Conservation (phyloP, 495 filamentous ascomycete species). For the Astrocystis sublimbata region DNA sequence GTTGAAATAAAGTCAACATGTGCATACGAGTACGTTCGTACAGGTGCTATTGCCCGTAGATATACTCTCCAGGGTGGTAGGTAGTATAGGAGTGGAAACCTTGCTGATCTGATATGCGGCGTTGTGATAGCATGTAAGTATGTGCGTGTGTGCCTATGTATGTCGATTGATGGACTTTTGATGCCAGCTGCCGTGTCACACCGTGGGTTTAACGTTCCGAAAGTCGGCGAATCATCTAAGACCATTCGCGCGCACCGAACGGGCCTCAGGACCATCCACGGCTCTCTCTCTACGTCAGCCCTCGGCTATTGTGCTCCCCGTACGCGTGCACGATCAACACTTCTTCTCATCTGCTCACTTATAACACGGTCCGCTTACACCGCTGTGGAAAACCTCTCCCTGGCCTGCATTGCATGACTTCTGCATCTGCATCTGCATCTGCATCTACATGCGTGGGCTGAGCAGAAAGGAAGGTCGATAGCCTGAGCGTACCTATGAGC, state of each 20-base stretch:
- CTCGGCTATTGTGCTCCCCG: background rate
- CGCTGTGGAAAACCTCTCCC: background rate
- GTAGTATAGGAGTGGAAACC: background rate
- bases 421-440: too few species aligned
- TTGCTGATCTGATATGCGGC: background rate
- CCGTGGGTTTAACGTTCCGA: conserved; percentile 5
- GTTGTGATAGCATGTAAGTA: too few species aligned
- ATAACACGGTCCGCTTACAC: conserved; percentile 9
- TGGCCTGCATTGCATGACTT: conserved; percentile 1
- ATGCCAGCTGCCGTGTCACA: background rate
- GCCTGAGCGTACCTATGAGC: too few species aligned
- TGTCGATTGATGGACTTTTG: too few species aligned
- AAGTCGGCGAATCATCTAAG: conserved; percentile 11
- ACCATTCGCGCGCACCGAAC: background rate
- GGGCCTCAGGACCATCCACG: too few species aligned
- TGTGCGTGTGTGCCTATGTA: too few species aligned
- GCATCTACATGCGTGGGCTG: background rate
- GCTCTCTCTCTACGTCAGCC: too few species aligned
- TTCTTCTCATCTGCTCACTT: background rate
- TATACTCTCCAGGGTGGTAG: background rate
- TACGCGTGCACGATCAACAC: too few species aligned
- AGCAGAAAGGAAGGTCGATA: background rate
- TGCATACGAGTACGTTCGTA: too few species aligned
- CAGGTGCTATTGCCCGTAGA: too few species aligned
- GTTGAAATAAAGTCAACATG: too few species aligned